A percentile compares a stretch with the other conserved stretches of the same genome.
Conservation (phyloP, 768 basidiomycete genomes). For the Agrocybe pediades region DNA sequence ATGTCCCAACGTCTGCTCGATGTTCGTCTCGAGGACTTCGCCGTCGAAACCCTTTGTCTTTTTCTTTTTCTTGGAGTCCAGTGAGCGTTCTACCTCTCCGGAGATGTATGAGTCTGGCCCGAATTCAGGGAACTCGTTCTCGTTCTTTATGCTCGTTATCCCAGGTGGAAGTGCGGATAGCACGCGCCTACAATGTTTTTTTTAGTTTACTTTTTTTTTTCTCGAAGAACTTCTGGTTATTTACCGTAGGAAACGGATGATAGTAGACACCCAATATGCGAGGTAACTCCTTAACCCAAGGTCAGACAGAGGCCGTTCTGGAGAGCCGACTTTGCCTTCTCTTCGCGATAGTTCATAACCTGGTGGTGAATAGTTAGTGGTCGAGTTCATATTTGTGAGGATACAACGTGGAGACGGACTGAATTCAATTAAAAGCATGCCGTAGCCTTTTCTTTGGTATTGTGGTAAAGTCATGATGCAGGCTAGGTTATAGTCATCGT, state of each 20-base stretch:
- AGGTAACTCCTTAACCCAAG: slow-evolving; percentile 91
- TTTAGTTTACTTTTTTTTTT: too few species aligned
- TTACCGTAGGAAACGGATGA: slow-evolving; percentile 83
- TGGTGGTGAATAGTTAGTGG: slow-evolving; percentile 38
- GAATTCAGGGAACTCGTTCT: slow-evolving; percentile 45
- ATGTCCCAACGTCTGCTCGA: slow-evolving; percentile 29
- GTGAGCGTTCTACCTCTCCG: slow-evolving; percentile 22
- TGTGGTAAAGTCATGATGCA: slow-evolving; percentile 96
- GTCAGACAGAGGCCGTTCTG: slow-evolving; percentile 93
- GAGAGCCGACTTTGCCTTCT: slow-evolving; percentile 81
- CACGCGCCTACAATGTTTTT: slow-evolving; percentile 51
- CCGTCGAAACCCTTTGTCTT: slow-evolving; percentile 75
- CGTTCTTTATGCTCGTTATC: slow-evolving; percentile 42
- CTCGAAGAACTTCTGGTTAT: slow-evolving; percentile 16
- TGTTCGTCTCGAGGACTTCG: slow-evolving; percentile 45
- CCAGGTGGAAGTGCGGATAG: slow-evolving; percentile 64
- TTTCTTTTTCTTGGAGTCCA: slow-evolving; percentile 40
- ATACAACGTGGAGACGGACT: slow-evolving; percentile 53
- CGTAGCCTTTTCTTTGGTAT: slow-evolving; percentile 86
- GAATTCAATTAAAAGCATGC: slow-evolving; percentile 97
- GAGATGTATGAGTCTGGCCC: slow-evolving; percentile 30
- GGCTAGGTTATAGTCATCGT: slow-evolving; percentile 96
- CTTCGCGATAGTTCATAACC: slow-evolving; percentile 92
- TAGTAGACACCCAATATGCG: slow-evolving; percentile 81
- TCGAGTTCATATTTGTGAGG: neutral